Conservation (phyloP, 352 stramenopile genomes). For the Globisporangium polare region DNA sequence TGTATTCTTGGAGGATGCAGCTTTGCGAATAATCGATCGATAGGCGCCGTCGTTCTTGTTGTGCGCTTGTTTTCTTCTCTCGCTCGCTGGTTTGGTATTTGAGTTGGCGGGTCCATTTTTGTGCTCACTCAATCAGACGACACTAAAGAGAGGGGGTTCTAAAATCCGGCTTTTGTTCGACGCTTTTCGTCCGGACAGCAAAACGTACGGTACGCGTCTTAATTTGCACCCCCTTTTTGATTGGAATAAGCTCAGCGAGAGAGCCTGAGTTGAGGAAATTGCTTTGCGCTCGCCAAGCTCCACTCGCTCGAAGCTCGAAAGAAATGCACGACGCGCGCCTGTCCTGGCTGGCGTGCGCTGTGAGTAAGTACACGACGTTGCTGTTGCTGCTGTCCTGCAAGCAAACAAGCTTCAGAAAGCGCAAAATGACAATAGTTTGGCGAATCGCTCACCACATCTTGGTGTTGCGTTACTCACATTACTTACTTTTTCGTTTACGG, state of each 20-base stretch:
- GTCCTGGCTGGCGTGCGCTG: not conserved
- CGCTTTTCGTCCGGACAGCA: not conserved
- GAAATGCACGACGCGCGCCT: not conserved
- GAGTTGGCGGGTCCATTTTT: not conserved
- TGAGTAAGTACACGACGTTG: not conserved
- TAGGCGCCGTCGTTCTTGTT: not conserved
- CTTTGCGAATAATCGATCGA: not conserved
- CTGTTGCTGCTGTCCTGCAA: too few species aligned
- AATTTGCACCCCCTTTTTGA: too few species aligned
- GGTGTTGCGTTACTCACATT: too few species aligned
- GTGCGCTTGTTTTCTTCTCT: not conserved
- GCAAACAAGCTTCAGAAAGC: too few species aligned
- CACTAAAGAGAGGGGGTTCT: slow-evolving; percentile 6
- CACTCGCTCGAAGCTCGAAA: not conserved
- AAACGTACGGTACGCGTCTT: not conserved
- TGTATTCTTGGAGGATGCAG: not conserved
- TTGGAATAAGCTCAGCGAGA: too few species aligned
- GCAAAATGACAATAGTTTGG: too few species aligned
- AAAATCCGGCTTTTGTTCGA: slow-evolving; percentile 2
- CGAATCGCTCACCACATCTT: too few species aligned
- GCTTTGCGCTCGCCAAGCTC: not conserved
- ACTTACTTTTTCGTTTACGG: too few species aligned
- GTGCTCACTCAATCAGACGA: not conserved
- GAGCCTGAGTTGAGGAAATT: not conserved
- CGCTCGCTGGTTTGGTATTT: too few species aligned